A percentile compares a stretch with the other conserved stretches of the same genome.
Evolutionary conservation across 805 yeast genomes (phyloP).

Genomic region (Peterozyma xylosa): DNA sequence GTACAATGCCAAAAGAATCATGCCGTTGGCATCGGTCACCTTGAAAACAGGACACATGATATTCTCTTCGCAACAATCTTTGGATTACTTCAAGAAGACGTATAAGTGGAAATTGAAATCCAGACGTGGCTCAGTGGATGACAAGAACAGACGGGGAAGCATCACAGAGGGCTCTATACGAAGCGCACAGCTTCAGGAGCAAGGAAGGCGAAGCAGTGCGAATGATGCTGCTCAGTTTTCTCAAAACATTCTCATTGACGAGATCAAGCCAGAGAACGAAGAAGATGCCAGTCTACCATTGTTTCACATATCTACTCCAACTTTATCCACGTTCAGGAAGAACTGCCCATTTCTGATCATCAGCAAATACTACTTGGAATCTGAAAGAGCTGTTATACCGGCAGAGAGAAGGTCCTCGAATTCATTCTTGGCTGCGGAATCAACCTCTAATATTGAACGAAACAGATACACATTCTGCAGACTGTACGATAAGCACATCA

Average conservation of each 20-base stretch:
- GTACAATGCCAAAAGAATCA: constrained; percentile 9
- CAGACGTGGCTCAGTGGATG: not conserved
- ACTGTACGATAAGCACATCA: constrained; percentile 9
- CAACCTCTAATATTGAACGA: constrained; percentile 1
- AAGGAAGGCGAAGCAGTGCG: not conserved
- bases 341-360: constrained; percentile 11
- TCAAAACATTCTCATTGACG: not conserved
- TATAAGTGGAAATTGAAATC: constrained; percentile 4
- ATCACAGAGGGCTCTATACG: no score
- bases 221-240: not conserved
- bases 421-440: not conserved
- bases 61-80: constrained; percentile 9
- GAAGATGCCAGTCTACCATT: constrained; percentile 9
- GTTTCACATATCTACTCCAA: constrained; percentile 7
- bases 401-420: not conserved
- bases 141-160: not conserved
- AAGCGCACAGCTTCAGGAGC: no score
- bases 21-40: constrained; percentile 8
- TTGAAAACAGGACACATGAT: constrained; percentile 10
- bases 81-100: constrained; percentile 7
- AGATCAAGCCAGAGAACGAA: constrained; percentile 2
- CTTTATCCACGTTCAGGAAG: constrained; percentile 9
- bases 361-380: constrained; percentile 3
- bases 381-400: not conserved
- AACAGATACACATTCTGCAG: constrained; percentile 8